phyloP scores from a whole-genome alignment of 352 stramenopile genomes.

The Phytophthora sp. region DNA sequence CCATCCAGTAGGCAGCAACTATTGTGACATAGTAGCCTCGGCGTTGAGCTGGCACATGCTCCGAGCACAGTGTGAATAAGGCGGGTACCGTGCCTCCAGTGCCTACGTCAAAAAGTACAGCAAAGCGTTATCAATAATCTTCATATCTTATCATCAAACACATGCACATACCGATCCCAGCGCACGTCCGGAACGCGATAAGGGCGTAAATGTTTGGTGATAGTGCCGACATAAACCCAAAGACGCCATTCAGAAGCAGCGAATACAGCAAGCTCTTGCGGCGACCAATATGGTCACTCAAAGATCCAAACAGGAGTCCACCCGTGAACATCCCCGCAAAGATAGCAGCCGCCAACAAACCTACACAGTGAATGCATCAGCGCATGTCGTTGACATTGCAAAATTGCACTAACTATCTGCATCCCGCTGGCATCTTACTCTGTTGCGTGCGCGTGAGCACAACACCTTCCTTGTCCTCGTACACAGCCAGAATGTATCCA shows the following conservation, averaged over 20 bases:
- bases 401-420: too few species aligned
- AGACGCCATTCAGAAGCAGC: constrained; percentile 81
- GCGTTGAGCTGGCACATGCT: constrained; percentile 79
- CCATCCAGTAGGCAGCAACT: constrained; percentile 92
- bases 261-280: constrained; percentile 76
- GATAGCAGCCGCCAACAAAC: constrained; percentile 83
- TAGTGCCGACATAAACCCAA: constrained; percentile 76
- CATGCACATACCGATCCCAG: constrained; percentile 57
- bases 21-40: constrained; percentile 88
- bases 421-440: too few species aligned
- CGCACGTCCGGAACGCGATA: constrained; percentile 64
- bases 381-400: too few species aligned
- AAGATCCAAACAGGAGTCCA: constrained; percentile 73
- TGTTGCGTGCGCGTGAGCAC: constrained; percentile 54
- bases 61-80: constrained; percentile 88
- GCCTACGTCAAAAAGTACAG: constrained; percentile 44
- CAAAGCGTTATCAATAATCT: too few species aligned
- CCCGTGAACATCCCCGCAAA: constrained; percentile 92
- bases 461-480: constrained; percentile 74
- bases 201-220: constrained; percentile 68
- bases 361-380: constrained; percentile 29
- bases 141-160: too few species aligned
- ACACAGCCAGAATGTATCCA: constrained; percentile 90
- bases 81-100: constrained; percentile 88
- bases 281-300: constrained; percentile 82